phyloP scores from a whole-genome alignment of 2,329 filamentous ascomycete genomes.

The Calonectria naviculata region DNA sequence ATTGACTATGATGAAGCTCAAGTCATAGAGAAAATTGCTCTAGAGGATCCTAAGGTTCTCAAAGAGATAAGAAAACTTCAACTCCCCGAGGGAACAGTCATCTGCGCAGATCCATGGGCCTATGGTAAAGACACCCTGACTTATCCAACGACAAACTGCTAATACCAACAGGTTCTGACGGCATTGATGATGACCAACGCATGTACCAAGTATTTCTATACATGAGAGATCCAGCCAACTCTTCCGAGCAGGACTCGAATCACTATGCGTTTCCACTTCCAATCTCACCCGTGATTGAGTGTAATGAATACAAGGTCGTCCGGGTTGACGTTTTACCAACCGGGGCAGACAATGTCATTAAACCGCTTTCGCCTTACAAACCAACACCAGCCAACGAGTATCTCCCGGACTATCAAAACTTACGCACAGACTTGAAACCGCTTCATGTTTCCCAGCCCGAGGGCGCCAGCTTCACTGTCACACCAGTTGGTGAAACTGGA shows the following conservation, averaged over 20 bases:
- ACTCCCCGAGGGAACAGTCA: conserved; percentile 28
- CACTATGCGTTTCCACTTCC: conserved; percentile 73
- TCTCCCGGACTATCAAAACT: conserved; percentile 61
- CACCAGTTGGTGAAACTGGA: conserved; percentile 47
- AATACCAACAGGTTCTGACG: conserved; percentile 25
- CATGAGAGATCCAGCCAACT: conserved; percentile 60
- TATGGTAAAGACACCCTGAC: conserved; percentile 17
- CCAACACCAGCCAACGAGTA: conserved; percentile 51
- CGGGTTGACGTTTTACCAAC: conserved; percentile 68
- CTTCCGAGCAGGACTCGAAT: conserved; percentile 63
- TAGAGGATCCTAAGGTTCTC: conserved; percentile 26
- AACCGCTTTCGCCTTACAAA: conserved; percentile 45
- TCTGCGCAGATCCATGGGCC: conserved; percentile 33
- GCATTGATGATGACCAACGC: conserved; percentile 27
- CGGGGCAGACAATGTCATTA: conserved; percentile 53
- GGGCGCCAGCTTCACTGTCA: conserved; percentile 72
- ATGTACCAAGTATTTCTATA: conserved; percentile 43
- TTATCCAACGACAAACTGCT: background rate
- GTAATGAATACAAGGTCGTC: conserved; percentile 63
- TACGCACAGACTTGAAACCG: conserved; percentile 70
- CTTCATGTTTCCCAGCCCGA: conserved; percentile 78
- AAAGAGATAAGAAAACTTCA: conserved; percentile 28
- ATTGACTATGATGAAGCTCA: conserved; percentile 31
- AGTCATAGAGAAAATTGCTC: conserved; percentile 28
- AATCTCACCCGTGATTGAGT: conserved; percentile 69